phyloP scores from a whole-genome alignment of 305 asterid genomes.

The Fraxinus floribunda region DNA sequence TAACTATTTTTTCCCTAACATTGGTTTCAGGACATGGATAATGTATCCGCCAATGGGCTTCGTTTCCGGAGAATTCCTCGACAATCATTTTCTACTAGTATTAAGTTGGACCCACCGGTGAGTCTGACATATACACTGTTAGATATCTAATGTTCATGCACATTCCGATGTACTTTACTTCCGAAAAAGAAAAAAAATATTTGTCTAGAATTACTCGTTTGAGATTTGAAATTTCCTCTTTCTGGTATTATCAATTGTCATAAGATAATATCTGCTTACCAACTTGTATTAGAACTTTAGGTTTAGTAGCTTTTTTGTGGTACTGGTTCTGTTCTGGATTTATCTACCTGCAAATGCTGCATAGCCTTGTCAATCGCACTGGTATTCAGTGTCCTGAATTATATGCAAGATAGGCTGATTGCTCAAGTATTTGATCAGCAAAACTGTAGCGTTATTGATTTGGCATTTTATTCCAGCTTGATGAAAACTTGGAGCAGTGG shows the following conservation, averaged over 20 bases:
- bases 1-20: background rate
- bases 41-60: slow-evolving; percentile 50
- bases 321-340: slow-evolving; percentile 15
- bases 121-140: slow-evolving; percentile 28
- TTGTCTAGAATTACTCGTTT: slow-evolving; percentile 11
- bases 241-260: background rate
- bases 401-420: slow-evolving; percentile 8
- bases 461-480: slow-evolving; percentile 50
- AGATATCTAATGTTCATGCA: background rate
- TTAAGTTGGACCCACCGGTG: slow-evolving; percentile 86
- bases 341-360: slow-evolving; percentile 19
- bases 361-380: slow-evolving; percentile 16
- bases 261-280: slow-evolving; percentile 14
- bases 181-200: background rate
- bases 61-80: slow-evolving; percentile 82
- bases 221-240: slow-evolving; percentile 11
- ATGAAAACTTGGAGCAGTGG: slow-evolving; percentile 96
- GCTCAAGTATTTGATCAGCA: slow-evolving; percentile 5
- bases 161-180: slow-evolving; percentile 5
- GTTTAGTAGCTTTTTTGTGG: slow-evolving; percentile 8
- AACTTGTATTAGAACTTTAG: slow-evolving; percentile 7
- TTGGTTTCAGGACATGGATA: slow-evolving; percentile 60
- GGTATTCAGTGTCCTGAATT: slow-evolving; percentile 9
- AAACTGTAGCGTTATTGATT: slow-evolving; percentile 11
- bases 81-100: slow-evolving; percentile 56